Percentiles rank a stretch among this genome's conserved stretches.
phyloP scores from a whole-genome alignment of 352 stramenopile species.

The Phytophthora kernoviae region DNA sequence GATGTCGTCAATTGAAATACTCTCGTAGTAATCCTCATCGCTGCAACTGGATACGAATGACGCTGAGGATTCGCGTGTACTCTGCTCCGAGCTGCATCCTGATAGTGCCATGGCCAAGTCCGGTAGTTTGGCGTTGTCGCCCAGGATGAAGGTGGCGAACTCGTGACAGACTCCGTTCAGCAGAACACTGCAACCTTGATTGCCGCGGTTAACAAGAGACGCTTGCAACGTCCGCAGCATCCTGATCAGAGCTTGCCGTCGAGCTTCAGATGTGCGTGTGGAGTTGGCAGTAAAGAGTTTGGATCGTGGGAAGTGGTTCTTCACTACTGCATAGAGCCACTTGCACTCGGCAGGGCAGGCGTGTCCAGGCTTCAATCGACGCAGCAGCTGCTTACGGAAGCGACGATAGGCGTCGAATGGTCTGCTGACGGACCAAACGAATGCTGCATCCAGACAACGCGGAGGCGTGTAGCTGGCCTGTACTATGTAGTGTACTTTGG shows the following conservation, averaged over 20 bases:
- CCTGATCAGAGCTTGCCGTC: slow-evolving; percentile 31
- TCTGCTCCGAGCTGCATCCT: slow-evolving; percentile 29
- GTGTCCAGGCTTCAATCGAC: slow-evolving; percentile 23
- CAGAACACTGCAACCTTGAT: slow-evolving; percentile 35
- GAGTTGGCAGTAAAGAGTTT: slow-evolving; percentile 35
- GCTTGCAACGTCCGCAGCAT: slow-evolving; percentile 33
- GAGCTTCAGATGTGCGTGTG: slow-evolving; percentile 25
- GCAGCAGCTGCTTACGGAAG: slow-evolving; percentile 45
- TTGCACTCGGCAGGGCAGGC: slow-evolving; percentile 29
- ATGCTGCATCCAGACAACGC: slow-evolving; percentile 15
- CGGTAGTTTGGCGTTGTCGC: slow-evolving; percentile 24
- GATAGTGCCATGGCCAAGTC: slow-evolving; percentile 20
- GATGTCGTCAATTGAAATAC: slow-evolving; percentile 16
- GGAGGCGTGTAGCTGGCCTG: slow-evolving; percentile 30
- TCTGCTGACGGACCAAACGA: slow-evolving; percentile 33
- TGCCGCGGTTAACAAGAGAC: slow-evolving; percentile 37
- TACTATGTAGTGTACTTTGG: slow-evolving; percentile 26
- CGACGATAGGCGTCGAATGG: slow-evolving; percentile 48
- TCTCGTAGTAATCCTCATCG: slow-evolving; percentile 22
- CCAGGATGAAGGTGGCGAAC: slow-evolving; percentile 33
- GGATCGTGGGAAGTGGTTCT: slow-evolving; percentile 41
- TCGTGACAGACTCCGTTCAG: slow-evolving; percentile 31
- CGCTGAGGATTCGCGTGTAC: slow-evolving; percentile 29
- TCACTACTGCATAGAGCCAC: slow-evolving; percentile 20
- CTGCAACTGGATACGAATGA: slow-evolving; percentile 27